Evolutionary conservation across 2,329 filamentous ascomycete genomes (phyloP).

Genomic region (Aspergillus luchuensis): DNA sequence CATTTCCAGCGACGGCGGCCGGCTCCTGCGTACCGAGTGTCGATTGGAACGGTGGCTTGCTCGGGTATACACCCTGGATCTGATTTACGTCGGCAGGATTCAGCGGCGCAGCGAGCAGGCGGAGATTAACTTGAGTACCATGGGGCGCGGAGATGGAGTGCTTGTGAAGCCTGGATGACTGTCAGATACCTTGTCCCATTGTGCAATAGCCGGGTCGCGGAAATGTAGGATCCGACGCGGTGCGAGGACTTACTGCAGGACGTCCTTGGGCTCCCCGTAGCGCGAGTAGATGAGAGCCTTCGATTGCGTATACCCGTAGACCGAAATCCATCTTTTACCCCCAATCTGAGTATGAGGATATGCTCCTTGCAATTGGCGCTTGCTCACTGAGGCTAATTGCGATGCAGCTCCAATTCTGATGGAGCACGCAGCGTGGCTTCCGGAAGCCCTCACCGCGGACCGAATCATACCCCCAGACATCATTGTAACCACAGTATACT

Average conservation of each 20-base stretch:
- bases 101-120: slow-evolving; percentile 86
- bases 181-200: not conserved
- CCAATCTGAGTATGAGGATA: slow-evolving; percentile 19
- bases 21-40: slow-evolving; percentile 75
- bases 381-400: slow-evolving; percentile 10
- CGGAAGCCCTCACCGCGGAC: slow-evolving; percentile 22
- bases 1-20: slow-evolving; percentile 68
- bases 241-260: slow-evolving; percentile 40
- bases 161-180: slow-evolving; percentile 43
- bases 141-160: slow-evolving; percentile 53
- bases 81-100: slow-evolving; percentile 99
- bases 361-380: slow-evolving; percentile 17
- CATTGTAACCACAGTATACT: slow-evolving; percentile 23
- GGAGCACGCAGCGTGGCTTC: slow-evolving; percentile 15
- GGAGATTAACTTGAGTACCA: slow-evolving; percentile 72
- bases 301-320: slow-evolving; percentile 53
- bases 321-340: slow-evolving; percentile 44
- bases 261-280: slow-evolving; percentile 53
- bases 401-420: slow-evolving; percentile 19
- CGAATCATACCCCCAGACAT: slow-evolving; percentile 30
- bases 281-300: slow-evolving; percentile 52
- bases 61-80: slow-evolving; percentile 93
- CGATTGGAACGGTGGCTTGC: slow-evolving; percentile 75
- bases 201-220: not conserved
- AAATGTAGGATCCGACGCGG: not conserved